Evolutionary conservation across 2,329 filamentous ascomycete genomes (phyloP), one percentile per base, ranked within the genome.

Genomic region (Phyllachora maydis): DNA sequence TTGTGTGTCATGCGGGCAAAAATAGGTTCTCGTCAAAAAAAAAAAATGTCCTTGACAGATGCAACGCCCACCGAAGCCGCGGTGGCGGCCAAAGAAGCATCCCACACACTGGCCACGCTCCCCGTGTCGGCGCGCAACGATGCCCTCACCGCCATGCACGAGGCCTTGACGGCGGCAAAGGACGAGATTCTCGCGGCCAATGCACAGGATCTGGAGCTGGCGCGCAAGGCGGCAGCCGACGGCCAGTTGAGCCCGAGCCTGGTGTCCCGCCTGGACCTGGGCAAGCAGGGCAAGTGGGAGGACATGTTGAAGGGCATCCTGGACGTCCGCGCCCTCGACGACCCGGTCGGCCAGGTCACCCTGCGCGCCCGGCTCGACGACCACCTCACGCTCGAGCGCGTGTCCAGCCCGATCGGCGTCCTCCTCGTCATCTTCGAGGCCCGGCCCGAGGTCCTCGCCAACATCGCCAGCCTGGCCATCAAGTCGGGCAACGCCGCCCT

Each of bases 401-500:
- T 92, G 22, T 82, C 79, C 19, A 92, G 81, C 43, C 88, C 88
- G 5, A 95, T 98, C 36, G 88, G 88, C 29, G 83, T 95, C n/a
- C 65, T 98, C 19, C 65, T 98, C 35, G 88, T 98, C 50, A 95
- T 98, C 41, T 98, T 98, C 42, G 88, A 98, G 52, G 88, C 88
- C 17, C 75, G 88, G 6, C 88, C 88, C 5, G 88, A 98, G 51
- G 88, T 98, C 33, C 93, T 98, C 41, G 88, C 85, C 42, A 98
- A 98, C 48, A 95, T 98, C 41, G 82, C 88, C 31, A 79, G 83
- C 4, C 60, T 98, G 13, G 83, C 88, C 18, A 78, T 98, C 49
- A 98, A 98, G 47, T 95, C 85, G 8, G 88, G 82, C 38, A 98
- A 98, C 47, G 77, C 88, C 17, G 88, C 83, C 24, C 95, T 98